Conservation (phyloP, 768 basidiomycete genomes). For the Suillus alpinus region DNA sequence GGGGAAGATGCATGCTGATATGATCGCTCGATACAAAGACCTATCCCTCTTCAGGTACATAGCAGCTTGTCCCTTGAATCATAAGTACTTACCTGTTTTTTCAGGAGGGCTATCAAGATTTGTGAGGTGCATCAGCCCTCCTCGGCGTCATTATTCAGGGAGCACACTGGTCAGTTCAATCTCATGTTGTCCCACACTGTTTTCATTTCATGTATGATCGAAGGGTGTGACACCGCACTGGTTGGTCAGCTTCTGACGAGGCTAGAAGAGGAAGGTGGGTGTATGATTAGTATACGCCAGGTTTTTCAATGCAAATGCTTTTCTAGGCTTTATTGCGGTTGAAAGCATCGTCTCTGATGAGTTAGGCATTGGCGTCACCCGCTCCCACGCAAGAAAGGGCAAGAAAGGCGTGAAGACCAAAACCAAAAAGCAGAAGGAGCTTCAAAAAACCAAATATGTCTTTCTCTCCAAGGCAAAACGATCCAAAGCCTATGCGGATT, state of each 20-base stretch:
- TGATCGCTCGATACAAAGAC: slow-evolving; percentile 64
- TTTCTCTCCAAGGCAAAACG: slow-evolving; percentile 51
- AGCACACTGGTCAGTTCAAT: slow-evolving; percentile 50
- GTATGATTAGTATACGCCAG: background rate
- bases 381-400: slow-evolving; percentile 35
- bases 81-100: slow-evolving; percentile 2
- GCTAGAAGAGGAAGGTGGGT: slow-evolving; percentile 66
- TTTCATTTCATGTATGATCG: slow-evolving; percentile 3
- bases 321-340: slow-evolving; percentile 58
- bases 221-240: slow-evolving; percentile 53
- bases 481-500: slow-evolving; percentile 54
- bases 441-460: slow-evolving; percentile 55
- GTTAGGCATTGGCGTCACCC: slow-evolving; percentile 41
- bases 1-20: slow-evolving; percentile 48
- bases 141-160: slow-evolving; percentile 52
- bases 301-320: background rate
- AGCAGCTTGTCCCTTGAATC: background rate
- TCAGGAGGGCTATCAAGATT: slow-evolving; percentile 68
- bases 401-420: slow-evolving; percentile 44
- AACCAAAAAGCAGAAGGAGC: slow-evolving; percentile 44
- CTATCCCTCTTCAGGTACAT: slow-evolving; percentile 67
- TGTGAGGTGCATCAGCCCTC: slow-evolving; percentile 49
- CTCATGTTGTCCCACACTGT: background rate
- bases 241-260: slow-evolving; percentile 64
- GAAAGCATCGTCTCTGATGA: slow-evolving; percentile 48